Percentiles rank a stretch among this genome's conserved stretches.
Evolutionary conservation across 495 filamentous ascomycete species (phyloP).

Genomic region (Aspergillus homomorphus): DNA sequence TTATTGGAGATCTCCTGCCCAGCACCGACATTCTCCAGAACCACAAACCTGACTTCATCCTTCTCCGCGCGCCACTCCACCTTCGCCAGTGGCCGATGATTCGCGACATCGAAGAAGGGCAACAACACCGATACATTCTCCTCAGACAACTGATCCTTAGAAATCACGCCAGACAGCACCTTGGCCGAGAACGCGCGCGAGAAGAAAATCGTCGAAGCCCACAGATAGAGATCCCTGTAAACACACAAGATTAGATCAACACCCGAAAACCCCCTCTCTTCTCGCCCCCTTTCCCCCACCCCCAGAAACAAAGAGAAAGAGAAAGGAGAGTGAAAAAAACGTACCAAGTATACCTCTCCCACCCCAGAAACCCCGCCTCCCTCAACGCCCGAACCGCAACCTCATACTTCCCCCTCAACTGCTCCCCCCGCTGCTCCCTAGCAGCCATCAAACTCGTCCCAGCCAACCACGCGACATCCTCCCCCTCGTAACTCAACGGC

Average conservation of each 20-base stretch:
- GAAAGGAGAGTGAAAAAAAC: conserved; percentile 13
- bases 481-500: conserved; percentile 54
- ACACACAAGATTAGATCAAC: not conserved
- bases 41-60: conserved; percentile 45
- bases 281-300: not conserved
- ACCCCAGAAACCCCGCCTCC: conserved; percentile 29
- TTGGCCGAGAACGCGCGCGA: conserved; percentile 54
- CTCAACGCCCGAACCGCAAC: conserved; percentile 34
- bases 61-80: conserved; percentile 59
- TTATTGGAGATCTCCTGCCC: conserved; percentile 64
- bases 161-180: conserved; percentile 40
- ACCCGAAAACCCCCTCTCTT: not conserved
- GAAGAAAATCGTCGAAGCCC: conserved; percentile 61
- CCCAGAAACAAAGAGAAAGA: conserved; percentile 10
- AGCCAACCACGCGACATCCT: conserved; percentile 56
- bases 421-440: conserved; percentile 35
- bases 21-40: conserved; percentile 42
- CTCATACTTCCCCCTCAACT: conserved; percentile 53
- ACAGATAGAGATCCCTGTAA: conserved; percentile 58
- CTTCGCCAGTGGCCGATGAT: conserved; percentile 55
- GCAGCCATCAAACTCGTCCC: conserved; percentile 58
- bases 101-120: conserved; percentile 59
- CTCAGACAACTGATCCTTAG: conserved; percentile 30
- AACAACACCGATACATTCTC: conserved; percentile 52
- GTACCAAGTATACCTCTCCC: conserved; percentile 44